Conservation (phyloP, 78 protist species). For the Monosiga brevicollis region DNA sequence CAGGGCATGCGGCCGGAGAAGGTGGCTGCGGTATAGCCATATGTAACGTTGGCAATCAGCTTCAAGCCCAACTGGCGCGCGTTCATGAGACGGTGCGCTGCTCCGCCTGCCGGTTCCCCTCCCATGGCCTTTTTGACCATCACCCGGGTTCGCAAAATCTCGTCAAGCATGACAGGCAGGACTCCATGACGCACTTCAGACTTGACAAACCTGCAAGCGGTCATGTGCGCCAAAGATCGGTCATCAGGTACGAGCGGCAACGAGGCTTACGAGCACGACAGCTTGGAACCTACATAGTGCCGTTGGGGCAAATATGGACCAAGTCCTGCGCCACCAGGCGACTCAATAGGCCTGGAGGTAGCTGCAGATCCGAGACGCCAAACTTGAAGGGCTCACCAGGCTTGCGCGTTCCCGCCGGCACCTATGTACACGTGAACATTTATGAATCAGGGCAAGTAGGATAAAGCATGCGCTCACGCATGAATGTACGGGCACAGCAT, state of each 20-base stretch:
- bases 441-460: too few species aligned
- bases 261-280: too few species aligned
- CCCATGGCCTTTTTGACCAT: constrained; percentile 80
- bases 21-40: constrained; percentile 92
- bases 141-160: constrained; percentile 86
- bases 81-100: not conserved
- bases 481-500: too few species aligned
- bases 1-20: constrained; percentile 97
- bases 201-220: constrained; percentile 41
- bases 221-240: too few species aligned
- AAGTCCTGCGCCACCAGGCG: not conserved
- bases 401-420: too few species aligned
- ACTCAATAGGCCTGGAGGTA: not conserved
- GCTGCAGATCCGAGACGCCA: not conserved
- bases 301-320: constrained; percentile 47
- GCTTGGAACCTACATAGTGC: not conserved
- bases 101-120: not conserved
- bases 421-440: too few species aligned
- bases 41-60: constrained; percentile 94
- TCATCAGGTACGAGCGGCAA: too few species aligned
- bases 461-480: too few species aligned
- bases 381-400: too few species aligned
- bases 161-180: constrained; percentile 78
- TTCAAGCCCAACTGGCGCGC: constrained; percentile 83
- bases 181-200: constrained; percentile 63